Base-by-base conservation (phyloP, 768 basidiomycete genomes). In the Macrocybe gigantea region DNA sequence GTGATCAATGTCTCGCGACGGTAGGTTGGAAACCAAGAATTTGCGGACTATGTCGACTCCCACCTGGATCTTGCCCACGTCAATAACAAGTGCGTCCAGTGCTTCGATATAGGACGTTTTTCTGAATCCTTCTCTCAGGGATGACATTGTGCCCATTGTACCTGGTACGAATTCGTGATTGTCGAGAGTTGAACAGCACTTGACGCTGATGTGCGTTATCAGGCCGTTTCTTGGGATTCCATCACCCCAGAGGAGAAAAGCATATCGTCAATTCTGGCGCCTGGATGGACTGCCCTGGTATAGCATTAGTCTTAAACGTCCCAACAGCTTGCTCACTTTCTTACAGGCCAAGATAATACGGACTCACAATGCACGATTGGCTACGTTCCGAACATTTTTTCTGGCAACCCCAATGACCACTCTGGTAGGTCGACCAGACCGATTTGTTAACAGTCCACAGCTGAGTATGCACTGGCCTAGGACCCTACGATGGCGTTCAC, bases 251-350 rank as follows among this genome's bases (percentile, higher is more conserved):
- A 14, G 72, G 73, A 1, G 71, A 74, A 53, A 57, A 63, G 11
- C 70, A 71, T 48, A 68, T 70, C 40, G 54, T 64, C 10, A 60
- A 65, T 22, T 51, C 56, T 2, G 69, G 66, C 0, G 60, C 63
- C 12, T 87, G 83, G 83, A 60, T 70, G 14, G 49, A 63, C 6
- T 86, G 84, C 52, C 72, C 80, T 5, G 78, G 80, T 73, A 58
- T 51, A 6, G 13, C 14, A 48, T 13, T 13, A 11, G 6, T 6
- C 29, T 22, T 1, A 22, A 4, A 22, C 22, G 32, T 13, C 42
- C 32, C 10, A 30, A n/a, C n/a, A 41, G 22, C 11, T 29, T 14
- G 10, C 30, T 40, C 10, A 46, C 22, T 52, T 55, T 31, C 6
- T 56, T 60, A 32, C 44, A 79, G 53, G 53, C 5, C 51, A 55